Evolutionary conservation across 768 basidiomycete species (phyloP).

Genomic region (Boletus insuetus): DNA sequence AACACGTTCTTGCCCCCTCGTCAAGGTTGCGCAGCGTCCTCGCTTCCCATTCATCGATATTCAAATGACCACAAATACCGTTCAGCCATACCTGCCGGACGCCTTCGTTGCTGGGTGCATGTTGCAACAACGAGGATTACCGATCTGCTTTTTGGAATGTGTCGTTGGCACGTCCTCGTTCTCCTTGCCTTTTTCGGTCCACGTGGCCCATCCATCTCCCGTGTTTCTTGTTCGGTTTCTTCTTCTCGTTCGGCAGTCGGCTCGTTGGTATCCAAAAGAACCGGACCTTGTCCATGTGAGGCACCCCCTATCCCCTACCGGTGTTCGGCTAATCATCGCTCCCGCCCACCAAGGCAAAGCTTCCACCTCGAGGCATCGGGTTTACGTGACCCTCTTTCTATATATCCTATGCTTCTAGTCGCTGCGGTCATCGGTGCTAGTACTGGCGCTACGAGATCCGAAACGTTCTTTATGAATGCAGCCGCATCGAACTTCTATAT

Average conservation of each 20-base stretch:
- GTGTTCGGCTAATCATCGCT: constrained; percentile 9
- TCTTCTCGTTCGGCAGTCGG: constrained; percentile 3
- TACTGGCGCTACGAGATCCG: constrained; percentile 7
- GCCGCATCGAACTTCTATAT: neutral
- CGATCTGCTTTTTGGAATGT: constrained; percentile 3
- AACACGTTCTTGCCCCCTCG: neutral
- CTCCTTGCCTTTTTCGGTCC: neutral
- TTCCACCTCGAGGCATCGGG: neutral
- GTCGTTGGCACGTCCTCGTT: neutral
- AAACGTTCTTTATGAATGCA: neutral
- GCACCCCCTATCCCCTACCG: constrained; percentile 1
- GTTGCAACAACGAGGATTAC: constrained; percentile 17
- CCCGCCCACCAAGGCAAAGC: constrained; percentile 3
- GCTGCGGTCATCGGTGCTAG: too few relatives aligned
- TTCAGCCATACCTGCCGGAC: neutral
- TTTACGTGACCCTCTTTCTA: constrained; percentile 5
- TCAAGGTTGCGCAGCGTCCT: neutral
- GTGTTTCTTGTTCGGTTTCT: neutral
- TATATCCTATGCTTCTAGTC: neutral
- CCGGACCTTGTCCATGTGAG: constrained; percentile 2
- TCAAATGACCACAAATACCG: too few relatives aligned
- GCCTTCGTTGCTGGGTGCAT: constrained; percentile 1
- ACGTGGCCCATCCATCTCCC: constrained; percentile 1
- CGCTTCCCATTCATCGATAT: neutral
- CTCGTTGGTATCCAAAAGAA: neutral